Base-by-base conservation (phyloP, 2,329 filamentous ascomycete genomes). In the Keithomyces neogunnii region DNA sequence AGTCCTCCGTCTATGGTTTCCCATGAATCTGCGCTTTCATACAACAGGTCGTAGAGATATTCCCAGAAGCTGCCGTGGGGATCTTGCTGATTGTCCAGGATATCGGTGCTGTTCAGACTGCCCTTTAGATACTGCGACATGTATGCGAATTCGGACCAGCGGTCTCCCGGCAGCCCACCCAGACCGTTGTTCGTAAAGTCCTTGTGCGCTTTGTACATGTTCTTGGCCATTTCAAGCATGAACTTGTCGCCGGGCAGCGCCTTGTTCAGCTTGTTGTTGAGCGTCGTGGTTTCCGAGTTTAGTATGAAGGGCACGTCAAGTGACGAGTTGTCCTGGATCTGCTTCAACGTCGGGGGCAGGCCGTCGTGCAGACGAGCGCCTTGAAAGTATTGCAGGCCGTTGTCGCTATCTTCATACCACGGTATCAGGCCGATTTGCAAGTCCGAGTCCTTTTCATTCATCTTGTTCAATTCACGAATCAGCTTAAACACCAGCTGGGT, bases 401-500 rank as follows among this genome's bases (percentile, higher is more conserved):
- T 86, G 2, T 66, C 57, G 52, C 68, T 77, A 47, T 62, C 69
- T 58, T 85, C 79, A 38, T 81, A 75, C 80, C 80, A 85, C 1
- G 75, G 73, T 51, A 85, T 84, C 57, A 85, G 83, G 48, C 82
- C 76, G 32, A 85, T 74, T 13, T 69, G 72, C 36, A 76, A 66
- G 45, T 74, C 69, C 46, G 63, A 62, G 51, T 65, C 63, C 56
- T 80, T 66, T n/a, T 66, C 66, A 63, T 86, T 86, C 58, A 84
- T 66, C 33, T 71, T 60, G 63, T 86, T 86, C 53, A 86, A 68
- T 49, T 77, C 74, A 5, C 73, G 73, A 2, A 75, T 81, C 2
- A 86, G 70, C 60, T 85, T 79, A 62, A 84, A 85, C 0, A 85
- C 80, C 61, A 86, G 72, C 54, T 79, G 73, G 59, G 85, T 81